phyloP scores from a whole-genome alignment of 2,329 filamentous ascomycete genomes.

The Metarhizium rileyi region DNA sequence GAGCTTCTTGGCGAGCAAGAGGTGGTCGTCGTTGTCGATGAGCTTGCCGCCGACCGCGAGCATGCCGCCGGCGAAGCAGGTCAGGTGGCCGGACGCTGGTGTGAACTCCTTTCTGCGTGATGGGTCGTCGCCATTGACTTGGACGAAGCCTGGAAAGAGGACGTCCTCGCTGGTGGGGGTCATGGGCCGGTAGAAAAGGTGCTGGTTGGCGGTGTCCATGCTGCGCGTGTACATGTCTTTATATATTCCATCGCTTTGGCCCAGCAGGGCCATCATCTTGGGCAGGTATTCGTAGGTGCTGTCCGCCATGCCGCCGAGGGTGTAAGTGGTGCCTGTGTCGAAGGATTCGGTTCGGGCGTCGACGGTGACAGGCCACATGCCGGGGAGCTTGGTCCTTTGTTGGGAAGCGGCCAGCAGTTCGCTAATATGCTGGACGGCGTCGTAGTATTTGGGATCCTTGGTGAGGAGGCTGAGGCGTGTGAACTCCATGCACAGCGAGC shows the following conservation, averaged over 20 bases:
- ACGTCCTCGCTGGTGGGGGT: slow-evolving; percentile 51
- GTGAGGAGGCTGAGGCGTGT: slow-evolving; percentile 62
- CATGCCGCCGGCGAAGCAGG: slow-evolving; percentile 59
- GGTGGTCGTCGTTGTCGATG: slow-evolving; percentile 46
- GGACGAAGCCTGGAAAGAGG: slow-evolving; percentile 43
- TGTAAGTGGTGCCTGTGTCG: slow-evolving; percentile 29
- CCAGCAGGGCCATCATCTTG: slow-evolving; percentile 55
- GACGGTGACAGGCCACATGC: slow-evolving; percentile 62
- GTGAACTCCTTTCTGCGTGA: slow-evolving; percentile 11
- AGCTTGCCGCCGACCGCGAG: slow-evolving; percentile 55
- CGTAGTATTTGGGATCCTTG: slow-evolving; percentile 59
- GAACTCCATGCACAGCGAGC: slow-evolving; percentile 62
- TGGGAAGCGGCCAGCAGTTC: slow-evolving; percentile 57
- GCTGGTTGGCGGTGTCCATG: slow-evolving; percentile 47
- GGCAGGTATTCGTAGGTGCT: slow-evolving; percentile 51
- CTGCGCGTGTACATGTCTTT: slow-evolving; percentile 51
- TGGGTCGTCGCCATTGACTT: slow-evolving; percentile 33
- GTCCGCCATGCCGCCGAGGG: slow-evolving; percentile 42
- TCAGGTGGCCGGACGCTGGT: slow-evolving; percentile 6
- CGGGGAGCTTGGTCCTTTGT: slow-evolving; percentile 56
- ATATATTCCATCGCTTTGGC: slow-evolving; percentile 50
- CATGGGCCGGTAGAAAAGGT: slow-evolving; percentile 64
- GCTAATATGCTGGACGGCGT: slow-evolving; percentile 62
- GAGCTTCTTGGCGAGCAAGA: slow-evolving; percentile 55
- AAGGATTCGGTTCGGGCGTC: slow-evolving; percentile 44